phyloP scores from a whole-genome alignment of 805 yeast species.

The Nakazawaea ambrosiae region DNA sequence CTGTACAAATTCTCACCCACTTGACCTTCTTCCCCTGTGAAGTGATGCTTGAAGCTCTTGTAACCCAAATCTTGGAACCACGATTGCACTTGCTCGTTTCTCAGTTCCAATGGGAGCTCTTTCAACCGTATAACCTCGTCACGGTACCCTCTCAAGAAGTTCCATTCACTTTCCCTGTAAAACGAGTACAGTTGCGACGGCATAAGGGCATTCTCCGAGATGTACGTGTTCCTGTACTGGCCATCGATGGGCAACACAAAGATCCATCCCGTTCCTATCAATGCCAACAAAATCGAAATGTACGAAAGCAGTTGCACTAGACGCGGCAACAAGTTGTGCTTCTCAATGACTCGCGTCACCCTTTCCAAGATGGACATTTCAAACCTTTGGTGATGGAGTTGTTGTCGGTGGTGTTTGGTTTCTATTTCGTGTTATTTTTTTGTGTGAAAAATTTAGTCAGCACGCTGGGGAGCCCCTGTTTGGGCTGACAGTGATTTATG shows the following conservation, averaged over 20 bases:
- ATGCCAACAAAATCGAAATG: conserved; percentile 32
- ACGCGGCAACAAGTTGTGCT: conserved; percentile 40
- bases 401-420: no score
- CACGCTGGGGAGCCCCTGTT: no score
- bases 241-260: conserved; percentile 70
- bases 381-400: no score
- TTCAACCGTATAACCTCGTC: conserved; percentile 42
- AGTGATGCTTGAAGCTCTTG: conserved; percentile 44
- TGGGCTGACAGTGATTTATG: no score
- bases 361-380: conserved; percentile 41
- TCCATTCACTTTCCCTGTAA: conserved; percentile 94
- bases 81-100: conserved; percentile 38
- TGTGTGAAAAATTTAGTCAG: no score
- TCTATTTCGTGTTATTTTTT: no score
- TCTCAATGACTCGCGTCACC: conserved; percentile 34
- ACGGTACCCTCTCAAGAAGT: conserved; percentile 78
- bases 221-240: conserved; percentile 74
- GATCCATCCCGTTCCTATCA: conserved; percentile 53
- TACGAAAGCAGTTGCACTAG: conserved; percentile 34
- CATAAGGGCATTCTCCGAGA: conserved; percentile 93
- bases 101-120: conserved; percentile 19
- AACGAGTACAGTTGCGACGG: conserved; percentile 93
- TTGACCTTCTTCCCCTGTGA: conserved; percentile 20
- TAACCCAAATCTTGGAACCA: conserved; percentile 75
- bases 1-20: conserved; percentile 59